Evolutionary conservation across 1,139 yeast genomes (phyloP).

Genomic region (Ogataea hybrid): DNA sequence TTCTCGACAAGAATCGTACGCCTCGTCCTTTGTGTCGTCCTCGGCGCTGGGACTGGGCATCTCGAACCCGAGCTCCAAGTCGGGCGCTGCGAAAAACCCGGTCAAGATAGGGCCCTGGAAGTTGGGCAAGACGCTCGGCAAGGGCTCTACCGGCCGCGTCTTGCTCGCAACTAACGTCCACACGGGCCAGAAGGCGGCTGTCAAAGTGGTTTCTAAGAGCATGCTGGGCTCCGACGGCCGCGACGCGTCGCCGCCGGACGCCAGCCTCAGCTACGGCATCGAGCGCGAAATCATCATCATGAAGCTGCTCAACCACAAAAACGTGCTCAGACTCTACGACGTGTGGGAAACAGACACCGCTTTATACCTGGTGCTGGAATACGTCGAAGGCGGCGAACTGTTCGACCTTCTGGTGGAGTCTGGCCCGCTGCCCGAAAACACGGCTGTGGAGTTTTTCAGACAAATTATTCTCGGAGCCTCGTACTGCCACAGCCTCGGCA

Average conservation of each 20-base stretch:
- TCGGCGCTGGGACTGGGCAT: conserved; percentile 31
- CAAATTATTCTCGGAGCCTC: conserved; percentile 91
- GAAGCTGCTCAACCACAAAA: conserved; percentile 89
- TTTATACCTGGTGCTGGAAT: conserved; percentile 84
- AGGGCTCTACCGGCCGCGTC: conserved; percentile 95
- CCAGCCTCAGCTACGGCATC: conserved; percentile 83
- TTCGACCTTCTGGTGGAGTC: conserved; percentile 87
- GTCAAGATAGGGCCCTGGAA: conserved; percentile 94
- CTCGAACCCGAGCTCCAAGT: conserved; percentile 34
- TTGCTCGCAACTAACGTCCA: conserved; percentile 82
- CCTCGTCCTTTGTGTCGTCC: conserved; percentile 33
- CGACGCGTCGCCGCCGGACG: conserved; percentile 32
- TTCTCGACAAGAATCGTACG: conserved; percentile 33
- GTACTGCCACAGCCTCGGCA: conserved; percentile 91
- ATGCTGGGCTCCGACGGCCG: conserved; percentile 53
- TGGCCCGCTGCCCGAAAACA: conserved; percentile 85
- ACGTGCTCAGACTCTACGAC: conserved; percentile 92
- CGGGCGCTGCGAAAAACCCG: conserved; percentile 44
- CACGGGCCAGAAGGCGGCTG: conserved; percentile 92
- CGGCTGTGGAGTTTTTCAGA: conserved; percentile 86
- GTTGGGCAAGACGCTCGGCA: conserved; percentile 87
- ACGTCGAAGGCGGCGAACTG: conserved; percentile 96
- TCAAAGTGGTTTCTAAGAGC: conserved; percentile 91
- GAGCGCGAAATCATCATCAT: conserved; percentile 91
- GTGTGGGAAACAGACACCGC: conserved; percentile 99